phyloP scores from a whole-genome alignment of 192 early-diverging fungal genomes.

The Haplosporangium gracile region DNA sequence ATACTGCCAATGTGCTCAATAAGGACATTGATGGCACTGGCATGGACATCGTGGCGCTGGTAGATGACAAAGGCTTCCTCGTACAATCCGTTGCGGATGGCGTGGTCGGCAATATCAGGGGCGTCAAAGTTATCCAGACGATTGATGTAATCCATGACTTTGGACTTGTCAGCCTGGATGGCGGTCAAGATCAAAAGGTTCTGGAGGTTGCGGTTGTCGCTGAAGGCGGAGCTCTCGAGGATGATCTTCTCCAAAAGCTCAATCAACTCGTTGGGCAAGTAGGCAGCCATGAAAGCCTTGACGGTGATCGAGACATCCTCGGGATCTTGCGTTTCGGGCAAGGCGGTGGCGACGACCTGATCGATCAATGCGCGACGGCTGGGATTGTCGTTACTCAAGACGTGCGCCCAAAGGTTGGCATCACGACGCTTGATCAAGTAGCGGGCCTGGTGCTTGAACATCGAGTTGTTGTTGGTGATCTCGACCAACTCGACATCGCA shows the following conservation, averaged over 20 bases:
- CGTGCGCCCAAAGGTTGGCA: constrained; percentile 86
- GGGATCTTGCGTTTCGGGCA: constrained; percentile 96
- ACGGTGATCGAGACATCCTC: constrained; percentile 98
- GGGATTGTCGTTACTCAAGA: constrained; percentile 82
- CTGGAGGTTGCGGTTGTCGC: constrained; percentile 96
- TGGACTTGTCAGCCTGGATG: constrained; percentile 86
- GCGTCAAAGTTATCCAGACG: constrained; percentile 96
- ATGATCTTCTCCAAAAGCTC: constrained; percentile 98
- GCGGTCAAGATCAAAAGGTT: constrained; percentile 98
- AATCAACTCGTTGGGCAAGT: constrained; percentile 96
- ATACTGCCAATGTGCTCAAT: constrained; percentile 93
- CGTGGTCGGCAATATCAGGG: constrained; percentile 97
- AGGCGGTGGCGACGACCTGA: constrained; percentile 91
- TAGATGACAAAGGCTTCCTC: constrained; percentile 99
- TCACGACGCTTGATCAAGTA: constrained; percentile 95
- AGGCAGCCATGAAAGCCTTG: constrained; percentile 98
- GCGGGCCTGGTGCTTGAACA: constrained; percentile 99
- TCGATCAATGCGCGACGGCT: constrained; percentile 93
- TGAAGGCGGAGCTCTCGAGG: constrained; percentile 92
- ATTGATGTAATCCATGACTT: constrained; percentile 95
- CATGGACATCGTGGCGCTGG: constrained; percentile 93
- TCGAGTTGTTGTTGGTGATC: constrained; percentile 97
- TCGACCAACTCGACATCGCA: constrained; percentile 95
- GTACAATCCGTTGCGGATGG: constrained; percentile 87
- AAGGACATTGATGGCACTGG: constrained; percentile 90